phyloP scores from a whole-genome alignment of 495 filamentous ascomycete species.

The Aspergillus campestris region DNA sequence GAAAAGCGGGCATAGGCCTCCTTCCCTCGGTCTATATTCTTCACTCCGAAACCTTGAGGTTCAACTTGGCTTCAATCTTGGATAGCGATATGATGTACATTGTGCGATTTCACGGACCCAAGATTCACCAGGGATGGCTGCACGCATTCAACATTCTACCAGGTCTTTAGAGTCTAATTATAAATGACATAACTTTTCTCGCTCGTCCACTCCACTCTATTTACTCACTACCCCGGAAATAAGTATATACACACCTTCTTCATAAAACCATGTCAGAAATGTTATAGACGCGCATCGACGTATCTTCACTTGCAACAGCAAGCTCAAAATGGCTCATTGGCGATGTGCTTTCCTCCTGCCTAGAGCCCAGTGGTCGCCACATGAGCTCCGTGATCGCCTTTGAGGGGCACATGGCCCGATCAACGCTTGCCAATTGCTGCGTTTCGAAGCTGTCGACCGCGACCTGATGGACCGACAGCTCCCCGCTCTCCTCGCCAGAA shows the following conservation, averaged over 20 bases:
- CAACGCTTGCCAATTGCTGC: constrained; percentile 29
- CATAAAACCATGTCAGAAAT: constrained; percentile 33
- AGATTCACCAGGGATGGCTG: constrained; percentile 12
- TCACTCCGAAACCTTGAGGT: constrained; percentile 14
- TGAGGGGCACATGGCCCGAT: constrained; percentile 49
- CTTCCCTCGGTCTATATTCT: constrained; percentile 3
- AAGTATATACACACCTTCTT: constrained; percentile 12
- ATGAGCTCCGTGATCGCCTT: constrained; percentile 65
- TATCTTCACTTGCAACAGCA: constrained; percentile 77
- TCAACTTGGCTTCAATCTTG: constrained; percentile 29
- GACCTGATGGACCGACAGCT: constrained; percentile 32
- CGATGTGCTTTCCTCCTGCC: not conserved
- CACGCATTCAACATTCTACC: constrained; percentile 25
- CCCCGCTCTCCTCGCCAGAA: constrained; percentile 50
- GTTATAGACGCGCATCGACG: constrained; percentile 64
- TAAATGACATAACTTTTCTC: constrained; percentile 8
- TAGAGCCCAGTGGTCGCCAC: constrained; percentile 54
- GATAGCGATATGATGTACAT: constrained; percentile 18
- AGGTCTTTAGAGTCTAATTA: constrained; percentile 26
- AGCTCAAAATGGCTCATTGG: constrained; percentile 37
- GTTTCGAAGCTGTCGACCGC: constrained; percentile 36
- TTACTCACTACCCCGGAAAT: not conserved
- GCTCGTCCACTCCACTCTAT: constrained; percentile 1
- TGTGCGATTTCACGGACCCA: constrained; percentile 13
- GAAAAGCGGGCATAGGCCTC: constrained; percentile 47